A percentile compares a stretch with the other conserved stretches of the same genome.
Evolutionary conservation across 2,329 filamentous ascomycete genomes (phyloP).

Genomic region (Shiraia sp.): DNA sequence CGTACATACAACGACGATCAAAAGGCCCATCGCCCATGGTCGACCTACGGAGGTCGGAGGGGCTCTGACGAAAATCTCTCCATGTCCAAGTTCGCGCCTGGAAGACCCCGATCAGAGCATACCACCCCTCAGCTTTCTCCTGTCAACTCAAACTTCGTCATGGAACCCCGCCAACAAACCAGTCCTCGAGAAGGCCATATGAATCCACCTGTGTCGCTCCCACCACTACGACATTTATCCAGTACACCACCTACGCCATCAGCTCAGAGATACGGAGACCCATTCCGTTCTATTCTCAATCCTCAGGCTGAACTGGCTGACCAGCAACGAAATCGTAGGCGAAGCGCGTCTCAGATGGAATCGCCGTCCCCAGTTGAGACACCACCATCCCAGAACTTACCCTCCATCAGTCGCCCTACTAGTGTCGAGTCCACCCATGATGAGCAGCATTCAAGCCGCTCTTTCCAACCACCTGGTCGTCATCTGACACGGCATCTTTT

Average conservation of each 20-base stretch:
- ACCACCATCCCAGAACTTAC: slow-evolving; percentile 38
- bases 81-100: slow-evolving; percentile 32
- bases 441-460: slow-evolving; percentile 25
- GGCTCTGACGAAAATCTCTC: slow-evolving; percentile 35
- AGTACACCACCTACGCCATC: slow-evolving; percentile 40
- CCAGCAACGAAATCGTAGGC: slow-evolving; percentile 38
- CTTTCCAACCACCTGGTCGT: slow-evolving; percentile 30
- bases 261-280: slow-evolving; percentile 35
- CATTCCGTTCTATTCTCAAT: slow-evolving; percentile 52
- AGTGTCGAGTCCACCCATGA: slow-evolving; percentile 40
- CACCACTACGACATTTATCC: slow-evolving; percentile 40
- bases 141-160: slow-evolving; percentile 24
- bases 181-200: slow-evolving; percentile 20
- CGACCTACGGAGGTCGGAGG: slow-evolving; percentile 30
- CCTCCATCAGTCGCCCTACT: slow-evolving; percentile 40
- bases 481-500: slow-evolving; percentile 54
- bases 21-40: slow-evolving; percentile 43
- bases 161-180: slow-evolving; percentile 30
- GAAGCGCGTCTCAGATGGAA: slow-evolving; percentile 51
- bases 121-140: slow-evolving; percentile 35
- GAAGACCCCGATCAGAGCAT: slow-evolving; percentile 30
- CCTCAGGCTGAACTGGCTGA: slow-evolving; percentile 44
- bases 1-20: slow-evolving; percentile 39
- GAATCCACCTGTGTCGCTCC: slow-evolving; percentile 32
- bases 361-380: slow-evolving; percentile 45